Evolutionary conservation across 306 rosid species (phyloP), one percentile per base, ranked within the genome.

Genomic region (Coriaria nepalensis): DNA sequence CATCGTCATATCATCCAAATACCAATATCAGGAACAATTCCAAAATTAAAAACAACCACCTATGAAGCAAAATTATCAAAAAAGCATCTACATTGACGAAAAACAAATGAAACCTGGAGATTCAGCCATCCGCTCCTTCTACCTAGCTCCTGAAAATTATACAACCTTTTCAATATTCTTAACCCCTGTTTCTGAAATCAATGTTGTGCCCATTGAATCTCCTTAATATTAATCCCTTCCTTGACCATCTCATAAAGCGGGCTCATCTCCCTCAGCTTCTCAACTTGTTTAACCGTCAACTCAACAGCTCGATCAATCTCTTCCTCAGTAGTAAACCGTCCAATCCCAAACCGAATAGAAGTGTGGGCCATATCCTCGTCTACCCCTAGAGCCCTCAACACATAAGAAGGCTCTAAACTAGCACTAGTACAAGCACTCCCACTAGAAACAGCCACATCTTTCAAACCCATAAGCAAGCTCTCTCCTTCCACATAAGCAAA

Each of bases 291-390:
- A 43, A 86, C 94, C 0, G 94, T 86, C 44, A 79, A 85, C 60
- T 72, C 65, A 45, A 86, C 56, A 0, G 97, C 92, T 57, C 76
- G 67, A 37, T 90, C 97, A 52, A 90, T 77, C 71, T 90, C 97
- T 38, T 62, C 93, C 76, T 84, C 94, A 0, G 93, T 84, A 2
- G 95, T 90, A 68, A 90, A 90, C 78, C 97, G 75, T 50, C 97
- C 97, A 71, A 84, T 84, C 36, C 97, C 95, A 47, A 90, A 90
- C 77, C 95, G 67, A 57, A 90, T 90, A 1, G 97, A 90, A 41
- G 98, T 90, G 34, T 90, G 98, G 13, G 95, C 98, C 98, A 85
- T 85, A 52, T 85, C 95, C 68, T 90, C 97, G 10, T 90, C 95
- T 65, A 90, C 97, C 34, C 98, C 98, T 68, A 90, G 57, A 0